phyloP scores from a whole-genome alignment of 495 filamentous ascomycete species.

The Hypoxylon fuscum region DNA sequence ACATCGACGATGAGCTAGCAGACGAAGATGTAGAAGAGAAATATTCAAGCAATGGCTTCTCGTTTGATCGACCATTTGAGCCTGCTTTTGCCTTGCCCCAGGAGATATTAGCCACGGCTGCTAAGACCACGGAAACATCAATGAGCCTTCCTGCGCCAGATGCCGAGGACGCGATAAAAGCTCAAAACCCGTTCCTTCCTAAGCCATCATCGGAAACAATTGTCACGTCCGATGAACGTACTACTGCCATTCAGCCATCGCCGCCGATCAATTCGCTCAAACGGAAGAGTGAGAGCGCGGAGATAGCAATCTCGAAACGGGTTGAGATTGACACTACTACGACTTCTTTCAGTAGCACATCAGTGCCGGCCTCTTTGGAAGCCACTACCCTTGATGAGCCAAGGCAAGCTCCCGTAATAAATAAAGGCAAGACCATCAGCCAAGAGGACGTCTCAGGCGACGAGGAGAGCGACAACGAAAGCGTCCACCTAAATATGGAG shows the following conservation, averaged over 20 bases:
- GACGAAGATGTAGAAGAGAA: constrained; percentile 35
- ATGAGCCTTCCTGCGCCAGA: background rate
- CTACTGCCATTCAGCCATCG: constrained; percentile 16
- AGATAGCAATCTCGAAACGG: constrained; percentile 36
- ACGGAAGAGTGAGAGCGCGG: constrained; percentile 52
- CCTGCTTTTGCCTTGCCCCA: background rate
- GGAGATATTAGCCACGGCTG: background rate
- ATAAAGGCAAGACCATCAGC: background rate
- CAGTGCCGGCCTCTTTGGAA: background rate
- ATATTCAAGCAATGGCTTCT: constrained; percentile 21
- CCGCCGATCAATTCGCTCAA: constrained; percentile 45
- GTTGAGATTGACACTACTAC: constrained; percentile 33
- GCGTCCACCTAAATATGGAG: constrained; percentile 54
- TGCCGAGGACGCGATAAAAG: constrained; percentile 2
- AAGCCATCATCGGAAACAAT: constrained; percentile 24
- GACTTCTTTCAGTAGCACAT: constrained; percentile 4
- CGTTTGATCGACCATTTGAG: constrained; percentile 30
- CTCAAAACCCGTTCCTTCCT: constrained; percentile 29
- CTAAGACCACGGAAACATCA: constrained; percentile 5
- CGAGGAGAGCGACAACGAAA: constrained; percentile 47
- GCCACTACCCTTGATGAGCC: constrained; percentile 2
- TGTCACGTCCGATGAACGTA: constrained; percentile 24
- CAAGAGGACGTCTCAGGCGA: background rate
- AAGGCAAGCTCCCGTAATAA: constrained; percentile 2
- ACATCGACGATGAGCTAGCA: constrained; percentile 33